These are phyloP conservation scores for Ceratobasidium theobromae DNA, from an alignment of 1,284 basidiomycete genomes.

Conservation along the genomic window DNA sequence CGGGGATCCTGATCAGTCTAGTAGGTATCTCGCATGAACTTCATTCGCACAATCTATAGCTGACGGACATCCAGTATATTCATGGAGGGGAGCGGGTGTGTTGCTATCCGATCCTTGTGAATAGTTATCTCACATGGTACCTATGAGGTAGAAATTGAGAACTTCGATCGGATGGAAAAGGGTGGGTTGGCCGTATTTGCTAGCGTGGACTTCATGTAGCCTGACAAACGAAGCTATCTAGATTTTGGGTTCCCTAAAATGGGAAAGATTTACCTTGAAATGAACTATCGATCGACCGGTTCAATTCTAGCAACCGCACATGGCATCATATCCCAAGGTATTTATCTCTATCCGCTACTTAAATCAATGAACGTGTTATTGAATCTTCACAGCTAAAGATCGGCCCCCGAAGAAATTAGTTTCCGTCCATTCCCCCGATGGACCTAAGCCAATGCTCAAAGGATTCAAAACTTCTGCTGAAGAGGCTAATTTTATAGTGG, in stretches of 20 bases:
- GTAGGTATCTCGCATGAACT: constrained; percentile 45
- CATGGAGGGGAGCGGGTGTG: constrained; percentile 75
- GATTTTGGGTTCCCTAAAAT: constrained; percentile 49
- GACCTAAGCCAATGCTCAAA: constrained; percentile 1
- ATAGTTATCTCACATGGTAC: no score
- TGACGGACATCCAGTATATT: constrained; percentile 60
- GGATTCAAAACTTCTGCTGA: constrained; percentile 44
- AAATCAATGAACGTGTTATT: no score
- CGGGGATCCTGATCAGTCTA: constrained; percentile 92
- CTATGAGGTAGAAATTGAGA: no score
- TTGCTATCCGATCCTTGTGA: no score
- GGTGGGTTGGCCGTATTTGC: constrained; percentile 52
- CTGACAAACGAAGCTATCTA: no score
- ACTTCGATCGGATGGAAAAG: constrained; percentile 69
- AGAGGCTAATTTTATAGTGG: constrained; percentile 73
- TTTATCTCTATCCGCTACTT: constrained; percentile 9
- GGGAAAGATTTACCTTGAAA: constrained; percentile 73
- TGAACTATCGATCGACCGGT: constrained; percentile 86
- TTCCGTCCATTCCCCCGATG: not conserved
- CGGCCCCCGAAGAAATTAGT: constrained; percentile 1
- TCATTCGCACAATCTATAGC: not conserved
- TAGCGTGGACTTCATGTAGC: no score
- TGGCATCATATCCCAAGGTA: constrained; percentile 81
- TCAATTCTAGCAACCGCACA: constrained; percentile 74
- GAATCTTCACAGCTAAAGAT: not conserved